phyloP scores from a whole-genome alignment of 441 rosid species.

The Populus hybrid region DNA sequence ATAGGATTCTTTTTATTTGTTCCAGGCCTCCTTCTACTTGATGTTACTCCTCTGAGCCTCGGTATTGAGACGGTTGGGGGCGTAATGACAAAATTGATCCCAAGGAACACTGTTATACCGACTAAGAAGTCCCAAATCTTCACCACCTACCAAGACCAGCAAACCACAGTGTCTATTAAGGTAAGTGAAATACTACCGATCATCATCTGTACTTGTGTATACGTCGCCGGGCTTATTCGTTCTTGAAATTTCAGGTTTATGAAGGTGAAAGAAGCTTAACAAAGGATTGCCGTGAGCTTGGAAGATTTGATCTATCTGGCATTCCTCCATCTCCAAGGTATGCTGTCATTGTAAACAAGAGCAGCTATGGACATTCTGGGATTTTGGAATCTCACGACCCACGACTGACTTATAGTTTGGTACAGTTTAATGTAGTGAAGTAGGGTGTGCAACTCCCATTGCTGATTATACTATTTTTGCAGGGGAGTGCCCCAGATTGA shows the following conservation, averaged over 20 bases:
- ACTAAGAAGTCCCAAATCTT: conserved; percentile 50
- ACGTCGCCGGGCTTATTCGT: not conserved
- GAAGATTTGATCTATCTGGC: conserved; percentile 52
- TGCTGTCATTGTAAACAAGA: not conserved
- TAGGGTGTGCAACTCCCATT: no score
- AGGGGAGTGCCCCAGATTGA: conserved; percentile 63
- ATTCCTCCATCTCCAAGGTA: conserved; percentile 64
- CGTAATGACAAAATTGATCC: conserved; percentile 57
- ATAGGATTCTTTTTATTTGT: not conserved
- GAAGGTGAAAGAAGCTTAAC: conserved; percentile 60
- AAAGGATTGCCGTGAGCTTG: conserved; percentile 53
- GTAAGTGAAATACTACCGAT: conserved; percentile 3
- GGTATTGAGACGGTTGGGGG: conserved; percentile 64
- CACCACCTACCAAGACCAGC: conserved; percentile 58
- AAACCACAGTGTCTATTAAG: conserved; percentile 45
- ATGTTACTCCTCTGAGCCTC: conserved; percentile 48
- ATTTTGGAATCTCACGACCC: not conserved
- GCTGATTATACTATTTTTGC: not conserved
- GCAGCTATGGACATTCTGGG: not conserved
- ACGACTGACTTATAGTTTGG: not conserved
- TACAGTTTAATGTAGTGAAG: not conserved
- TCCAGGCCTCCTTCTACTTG: conserved; percentile 48
- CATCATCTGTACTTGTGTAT: not conserved
- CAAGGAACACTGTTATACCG: conserved; percentile 54
- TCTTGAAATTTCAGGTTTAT: conserved; percentile 31